These are phyloP conservation scores for Rhamnella rubrinervis DNA, from an alignment of 331 rosid genomes.

Conservation along the genomic window DNA sequence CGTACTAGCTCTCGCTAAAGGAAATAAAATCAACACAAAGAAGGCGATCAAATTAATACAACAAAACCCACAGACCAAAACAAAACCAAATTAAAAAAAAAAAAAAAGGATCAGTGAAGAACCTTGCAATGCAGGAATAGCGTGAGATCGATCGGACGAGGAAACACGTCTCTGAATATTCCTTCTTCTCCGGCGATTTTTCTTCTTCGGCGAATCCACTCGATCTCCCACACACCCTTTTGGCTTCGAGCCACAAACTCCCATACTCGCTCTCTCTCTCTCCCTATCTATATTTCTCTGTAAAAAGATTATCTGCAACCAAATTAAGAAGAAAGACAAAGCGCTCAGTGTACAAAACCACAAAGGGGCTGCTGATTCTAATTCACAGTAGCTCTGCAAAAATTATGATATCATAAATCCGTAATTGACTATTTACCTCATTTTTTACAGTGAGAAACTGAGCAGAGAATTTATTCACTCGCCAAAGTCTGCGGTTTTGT, in stretches of 20 bases:
- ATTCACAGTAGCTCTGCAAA: no score
- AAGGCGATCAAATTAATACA: background rate
- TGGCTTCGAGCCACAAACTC: constrained; percentile 72
- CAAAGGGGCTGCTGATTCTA: background rate
- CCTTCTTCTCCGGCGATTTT: constrained; percentile 46
- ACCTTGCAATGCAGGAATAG: constrained; percentile 53
- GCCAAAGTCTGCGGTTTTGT: background rate
- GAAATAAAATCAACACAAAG: background rate
- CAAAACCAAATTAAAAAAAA: background rate
- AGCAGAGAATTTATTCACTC: background rate
- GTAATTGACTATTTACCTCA: background rate
- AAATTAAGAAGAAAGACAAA: background rate
- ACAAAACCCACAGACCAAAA: background rate
- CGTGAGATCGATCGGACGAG: constrained; percentile 40
- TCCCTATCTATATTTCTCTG: background rate
- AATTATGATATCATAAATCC: no score
- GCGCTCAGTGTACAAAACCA: background rate
- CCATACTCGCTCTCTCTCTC: constrained; percentile 45
- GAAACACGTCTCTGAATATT: constrained; percentile 49
- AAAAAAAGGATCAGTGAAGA: background rate
- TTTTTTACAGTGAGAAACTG: background rate
- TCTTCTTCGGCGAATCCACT: constrained; percentile 36
- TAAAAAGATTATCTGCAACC: background rate
- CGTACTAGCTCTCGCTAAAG: constrained; percentile 27
- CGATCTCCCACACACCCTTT: constrained; percentile 35